Evolutionary conservation across 2,329 filamentous ascomycete species (phyloP).

Genomic region (Herpotrichia juniperi): DNA sequence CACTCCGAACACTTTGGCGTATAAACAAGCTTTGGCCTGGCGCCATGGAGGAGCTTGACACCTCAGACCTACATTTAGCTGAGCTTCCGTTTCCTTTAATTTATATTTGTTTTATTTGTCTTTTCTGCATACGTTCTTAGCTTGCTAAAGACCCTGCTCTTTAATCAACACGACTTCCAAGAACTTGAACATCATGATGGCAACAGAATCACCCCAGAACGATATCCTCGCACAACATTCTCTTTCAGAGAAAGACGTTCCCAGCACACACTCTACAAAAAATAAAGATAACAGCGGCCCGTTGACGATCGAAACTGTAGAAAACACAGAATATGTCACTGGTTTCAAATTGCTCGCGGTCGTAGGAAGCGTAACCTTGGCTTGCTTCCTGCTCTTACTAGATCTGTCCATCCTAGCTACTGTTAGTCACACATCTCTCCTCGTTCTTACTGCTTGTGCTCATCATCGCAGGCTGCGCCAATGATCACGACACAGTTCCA

Average conservation of each 20-base stretch:
- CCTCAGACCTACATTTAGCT: too few relatives aligned
- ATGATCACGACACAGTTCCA: constrained; percentile 54
- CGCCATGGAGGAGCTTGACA: too few relatives aligned
- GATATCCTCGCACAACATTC: not conserved
- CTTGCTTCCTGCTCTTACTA: constrained; percentile 23
- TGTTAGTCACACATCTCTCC: constrained; percentile 10
- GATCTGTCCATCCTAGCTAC: constrained; percentile 26
- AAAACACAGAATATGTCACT: constrained; percentile 11
- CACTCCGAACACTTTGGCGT: not conserved
- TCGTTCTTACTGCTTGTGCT: constrained; percentile 21
- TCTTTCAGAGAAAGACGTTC: not conserved
- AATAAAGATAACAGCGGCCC: not conserved
- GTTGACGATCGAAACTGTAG: not conserved
- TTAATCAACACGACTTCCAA: not conserved
- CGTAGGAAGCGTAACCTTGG: constrained; percentile 12
- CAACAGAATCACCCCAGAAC: not conserved
- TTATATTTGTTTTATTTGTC: not conserved
- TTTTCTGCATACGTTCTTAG: not conserved
- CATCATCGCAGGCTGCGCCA: constrained; percentile 45
- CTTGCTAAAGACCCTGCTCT: not conserved
- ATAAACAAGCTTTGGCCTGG: too few relatives aligned
- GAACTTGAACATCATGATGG: not conserved
- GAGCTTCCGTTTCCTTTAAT: too few relatives aligned
- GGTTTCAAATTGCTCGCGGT: constrained; percentile 12
- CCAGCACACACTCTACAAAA: not conserved